Base-by-base conservation (phyloP, 1,139 yeast genomes). In the Debaryomycetaceae sp. region DNA sequence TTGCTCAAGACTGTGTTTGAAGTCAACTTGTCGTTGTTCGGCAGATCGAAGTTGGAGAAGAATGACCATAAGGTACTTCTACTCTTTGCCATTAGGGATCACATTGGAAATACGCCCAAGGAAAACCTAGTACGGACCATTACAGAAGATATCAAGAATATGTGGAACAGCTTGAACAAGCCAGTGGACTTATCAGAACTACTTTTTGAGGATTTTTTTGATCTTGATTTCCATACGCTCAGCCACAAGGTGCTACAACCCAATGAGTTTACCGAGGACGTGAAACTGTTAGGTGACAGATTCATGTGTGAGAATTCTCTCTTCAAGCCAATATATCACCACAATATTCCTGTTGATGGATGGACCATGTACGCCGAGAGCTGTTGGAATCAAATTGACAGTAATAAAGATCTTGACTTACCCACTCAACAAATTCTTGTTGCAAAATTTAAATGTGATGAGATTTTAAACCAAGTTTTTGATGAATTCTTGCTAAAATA, bases 351-450 rank as follows among this genome's bases (percentile, higher is more conserved):
- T 6, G 76, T 93, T 42, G 99, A 93, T 64, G 99, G 97, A 11
- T 93, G 99, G 98, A 80, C 95, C 5, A 69, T 90, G 66, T 93
- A 93, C 58, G 91, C 97, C 1, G 85, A 83, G 45, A 87, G 84
- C 58, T 84, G 96, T 52, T 93, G 99, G 99, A 84, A 87, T 42
- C 97, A 90, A 63, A 93, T 93, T 57, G 96, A 90, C 63, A 76
- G 78, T 49, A 93, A 93, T 66, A 91, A 89, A 65, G 99, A 93
- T 60, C 78, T 93, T 54, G 99, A 93, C 65, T 75, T 93, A 54
- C 99, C 99, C 24, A 91, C 98, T 0, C 99, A 93, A 62, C 99
- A 93, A 62, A 87, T 89, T 39, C 72, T 93, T 48, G 98, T 93
- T 17, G 96, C 99, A 5, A 82, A 93, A 55, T 93, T 89, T 68